Evolutionary conservation across 768 basidiomycete genomes (phyloP), one percentile per base, ranked within the genome.

Genomic region (Pleurotus citrinopileatus): DNA sequence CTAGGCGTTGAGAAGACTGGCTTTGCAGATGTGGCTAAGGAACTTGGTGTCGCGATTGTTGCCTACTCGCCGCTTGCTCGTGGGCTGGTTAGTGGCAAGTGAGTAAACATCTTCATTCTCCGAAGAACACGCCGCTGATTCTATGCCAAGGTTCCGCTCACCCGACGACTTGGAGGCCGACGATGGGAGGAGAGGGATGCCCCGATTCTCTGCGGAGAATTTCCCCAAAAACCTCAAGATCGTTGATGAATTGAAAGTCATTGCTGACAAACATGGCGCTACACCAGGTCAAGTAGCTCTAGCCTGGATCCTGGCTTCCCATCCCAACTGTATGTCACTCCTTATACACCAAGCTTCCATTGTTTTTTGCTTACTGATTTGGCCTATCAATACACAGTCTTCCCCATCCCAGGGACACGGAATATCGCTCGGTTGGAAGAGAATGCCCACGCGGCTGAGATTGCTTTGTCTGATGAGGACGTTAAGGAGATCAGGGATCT

Each of bases 201-300:
- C 71, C 19, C 57, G 63, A 47, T 67, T 65, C 52, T 67, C 66
- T 9, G 59, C 64, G 47, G 74, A 74, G 57, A 78, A 77, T 61
- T 79, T 79, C 61, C 72, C 72, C 0, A 74, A 69, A 51, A 71
- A 78, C 48, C 62, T 76, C 36, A 67, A 67, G 26, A 45, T 77
- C 7, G 69, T 59, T 5, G 70, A 75, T 4, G 61, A 63, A 27
- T 55, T 74, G 15, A 63, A 65, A 54, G 25, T 45, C 17, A 66
- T 74, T 26, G 71, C 65, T 7, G 55, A 59, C 25, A 63, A 61
- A 40, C 55, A 71, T 56, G 25, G 56, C 22, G 69, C 66, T 13
- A 71, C 73, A 13, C 59, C 70, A 1, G 69, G 67, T 2, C 73
- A 63, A 27, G 55, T 63, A 20, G 37, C 59, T 3, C 50, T 65